Percentiles rank a stretch among this genome's conserved stretches.
phyloP scores from a whole-genome alignment of 371 early-diverging fungal genomes.

The Mortierella sp. region DNA sequence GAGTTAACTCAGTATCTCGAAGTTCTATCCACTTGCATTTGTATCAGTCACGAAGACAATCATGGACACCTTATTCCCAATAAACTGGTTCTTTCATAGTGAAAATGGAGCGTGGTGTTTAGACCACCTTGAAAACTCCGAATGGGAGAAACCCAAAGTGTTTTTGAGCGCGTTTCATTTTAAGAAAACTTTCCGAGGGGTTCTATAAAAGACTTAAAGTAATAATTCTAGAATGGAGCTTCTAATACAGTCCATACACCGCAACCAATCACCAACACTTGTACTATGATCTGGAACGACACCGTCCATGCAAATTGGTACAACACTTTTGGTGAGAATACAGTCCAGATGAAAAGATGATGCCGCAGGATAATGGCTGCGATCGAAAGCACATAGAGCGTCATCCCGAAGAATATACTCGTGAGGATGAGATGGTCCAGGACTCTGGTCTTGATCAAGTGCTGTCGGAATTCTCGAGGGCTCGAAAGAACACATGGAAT shows the following conservation, averaged over 20 bases:
- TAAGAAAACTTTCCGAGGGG: background rate
- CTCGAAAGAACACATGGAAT: constrained; percentile 2
- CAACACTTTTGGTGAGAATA: constrained; percentile 86
- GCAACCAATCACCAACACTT: constrained; percentile 28
- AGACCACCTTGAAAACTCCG: no score
- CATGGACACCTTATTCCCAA: no score
- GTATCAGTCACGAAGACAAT: no score
- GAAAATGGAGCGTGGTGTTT: no score
- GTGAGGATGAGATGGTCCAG: constrained; percentile 59
- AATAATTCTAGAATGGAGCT: background rate
- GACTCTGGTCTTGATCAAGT: constrained; percentile 34
- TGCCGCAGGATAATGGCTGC: constrained; percentile 75
- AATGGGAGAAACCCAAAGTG: background rate
- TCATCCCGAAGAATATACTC: constrained; percentile 64
- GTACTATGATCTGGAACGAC: constrained; percentile 56
- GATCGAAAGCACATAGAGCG: constrained; percentile 67
- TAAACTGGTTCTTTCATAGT: no score
- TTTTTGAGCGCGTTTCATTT: background rate
- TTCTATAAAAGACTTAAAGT: background rate
- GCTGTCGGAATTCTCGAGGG: constrained; percentile 6
- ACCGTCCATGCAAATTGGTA: constrained; percentile 81
- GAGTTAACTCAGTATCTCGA: no score
- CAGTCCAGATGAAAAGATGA: constrained; percentile 89
- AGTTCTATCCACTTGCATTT: no score
- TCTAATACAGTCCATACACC: constrained; percentile 6